Evolutionary conservation across 176 grass and related monocot genomes (phyloP).

Genomic region (Cocos nucifera): DNA sequence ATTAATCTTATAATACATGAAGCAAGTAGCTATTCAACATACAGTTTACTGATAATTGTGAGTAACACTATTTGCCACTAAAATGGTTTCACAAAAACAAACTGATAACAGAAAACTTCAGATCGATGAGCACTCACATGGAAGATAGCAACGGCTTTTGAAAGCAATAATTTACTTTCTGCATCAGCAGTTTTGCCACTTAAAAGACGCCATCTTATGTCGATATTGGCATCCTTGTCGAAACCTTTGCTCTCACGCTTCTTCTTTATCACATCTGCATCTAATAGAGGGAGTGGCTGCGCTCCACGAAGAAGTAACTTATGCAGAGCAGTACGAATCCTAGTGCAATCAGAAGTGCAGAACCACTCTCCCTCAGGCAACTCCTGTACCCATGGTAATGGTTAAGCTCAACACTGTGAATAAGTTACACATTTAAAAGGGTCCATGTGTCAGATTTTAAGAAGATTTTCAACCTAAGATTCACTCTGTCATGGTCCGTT

Average conservation of each 20-base stretch:
- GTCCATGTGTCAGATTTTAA: no score
- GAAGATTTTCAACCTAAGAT: no score
- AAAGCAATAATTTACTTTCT: slow-evolving; percentile 78
- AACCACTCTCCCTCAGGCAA: slow-evolving; percentile 86
- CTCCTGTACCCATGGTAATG: slow-evolving; percentile 31
- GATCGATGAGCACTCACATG: slow-evolving; percentile 47
- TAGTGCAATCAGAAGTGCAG: slow-evolving; percentile 54
- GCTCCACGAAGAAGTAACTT: slow-evolving; percentile 40
- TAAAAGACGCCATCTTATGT: slow-evolving; percentile 82
- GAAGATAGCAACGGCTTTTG: slow-evolving; percentile 85
- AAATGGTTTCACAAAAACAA: no score
- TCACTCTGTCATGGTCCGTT: no score
- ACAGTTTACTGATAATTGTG: no score
- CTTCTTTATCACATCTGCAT: slow-evolving; percentile 67
- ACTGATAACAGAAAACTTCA: no score
- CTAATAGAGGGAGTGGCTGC: slow-evolving; percentile 26
- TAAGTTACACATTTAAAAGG: no score
- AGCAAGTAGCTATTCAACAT: no score
- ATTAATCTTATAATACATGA: no score
- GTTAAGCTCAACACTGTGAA: no score
- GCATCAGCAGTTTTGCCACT: slow-evolving; percentile 56
- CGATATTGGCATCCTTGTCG: slow-evolving; percentile 26
- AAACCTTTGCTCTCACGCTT: slow-evolving; percentile 54
- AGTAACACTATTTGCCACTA: no score
- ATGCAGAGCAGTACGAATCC: slow-evolving; percentile 46